Evolutionary conservation across 2,329 filamentous ascomycete species (phyloP).

Genomic region (Pseudocercospora fuligena): DNA sequence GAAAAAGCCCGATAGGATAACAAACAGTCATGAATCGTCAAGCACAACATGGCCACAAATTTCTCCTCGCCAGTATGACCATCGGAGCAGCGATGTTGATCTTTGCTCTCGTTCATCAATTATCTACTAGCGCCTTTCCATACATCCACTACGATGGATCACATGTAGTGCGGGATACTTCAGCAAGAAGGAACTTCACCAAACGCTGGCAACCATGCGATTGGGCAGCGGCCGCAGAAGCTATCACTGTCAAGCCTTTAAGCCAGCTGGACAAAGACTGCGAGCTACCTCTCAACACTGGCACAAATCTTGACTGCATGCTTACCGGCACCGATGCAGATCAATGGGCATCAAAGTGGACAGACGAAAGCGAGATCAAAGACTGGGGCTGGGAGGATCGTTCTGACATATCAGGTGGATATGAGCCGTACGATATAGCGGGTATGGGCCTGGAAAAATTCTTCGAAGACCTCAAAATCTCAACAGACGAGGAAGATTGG

Average conservation of each 20-base stretch:
- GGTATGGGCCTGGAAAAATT: neutral
- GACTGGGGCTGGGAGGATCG: neutral
- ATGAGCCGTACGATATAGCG: neutral
- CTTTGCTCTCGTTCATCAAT: neutral
- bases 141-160: neutral
- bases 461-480: neutral
- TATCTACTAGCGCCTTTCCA: neutral
- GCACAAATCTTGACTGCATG: constrained; percentile 5
- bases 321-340: neutral
- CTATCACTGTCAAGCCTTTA: neutral
- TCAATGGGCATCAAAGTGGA: constrained; percentile 1
- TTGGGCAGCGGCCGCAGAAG: neutral
- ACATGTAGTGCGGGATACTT: neutral
- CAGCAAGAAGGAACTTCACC: neutral
- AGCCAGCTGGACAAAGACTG: neutral
- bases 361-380: neutral
- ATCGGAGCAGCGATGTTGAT: neutral
- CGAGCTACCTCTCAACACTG: neutral
- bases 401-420: neutral
- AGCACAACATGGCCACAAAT: neutral
- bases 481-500: neutral
- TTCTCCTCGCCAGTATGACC: neutral
- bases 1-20: neutral
- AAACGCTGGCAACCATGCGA: neutral
- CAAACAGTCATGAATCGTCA: neutral